phyloP scores from a whole-genome alignment of 2,329 filamentous ascomycete genomes.

The Alternaria conjuncta region DNA sequence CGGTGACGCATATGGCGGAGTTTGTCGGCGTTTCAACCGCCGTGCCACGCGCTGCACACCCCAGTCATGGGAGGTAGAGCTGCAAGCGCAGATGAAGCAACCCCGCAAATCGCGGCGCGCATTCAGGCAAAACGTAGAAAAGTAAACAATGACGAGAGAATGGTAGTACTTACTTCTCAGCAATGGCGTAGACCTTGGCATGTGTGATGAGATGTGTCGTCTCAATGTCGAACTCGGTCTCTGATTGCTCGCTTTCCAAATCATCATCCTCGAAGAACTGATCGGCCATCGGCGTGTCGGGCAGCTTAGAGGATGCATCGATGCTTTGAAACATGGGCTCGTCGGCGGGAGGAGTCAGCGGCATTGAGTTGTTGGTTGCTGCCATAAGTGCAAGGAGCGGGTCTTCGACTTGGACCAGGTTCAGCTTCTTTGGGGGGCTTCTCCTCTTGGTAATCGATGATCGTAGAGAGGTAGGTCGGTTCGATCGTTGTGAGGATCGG shows the following conservation, averaged over 20 bases:
- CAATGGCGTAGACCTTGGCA: conserved; percentile 57
- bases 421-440: conserved; percentile 34
- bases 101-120: conserved; percentile 18
- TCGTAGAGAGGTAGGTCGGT: conserved; percentile 26
- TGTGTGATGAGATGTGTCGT: conserved; percentile 54
- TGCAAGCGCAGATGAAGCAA: conserved; percentile 15
- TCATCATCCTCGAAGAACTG: conserved; percentile 44
- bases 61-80: conserved; percentile 10
- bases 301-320: conserved; percentile 35
- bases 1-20: conserved; percentile 41
- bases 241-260: conserved; percentile 32
- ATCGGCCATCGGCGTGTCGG: conserved; percentile 42
- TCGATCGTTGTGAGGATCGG: conserved; percentile 38
- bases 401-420: conserved; percentile 45
- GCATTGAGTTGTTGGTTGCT: conserved; percentile 30
- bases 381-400: conserved; percentile 46
- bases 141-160: conserved; percentile 14
- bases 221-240: conserved; percentile 47
- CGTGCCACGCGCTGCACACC: conserved; percentile 30
- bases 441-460: conserved; percentile 23
- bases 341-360: conserved; percentile 36
- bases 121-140: conserved; percentile 20
- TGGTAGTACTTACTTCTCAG: conserved; percentile 53
- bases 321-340: conserved; percentile 28
- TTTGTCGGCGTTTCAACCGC: conserved; percentile 31